Evolutionary conservation across 2,329 filamentous ascomycete species (phyloP).

Genomic region (Penicillium sp.): DNA sequence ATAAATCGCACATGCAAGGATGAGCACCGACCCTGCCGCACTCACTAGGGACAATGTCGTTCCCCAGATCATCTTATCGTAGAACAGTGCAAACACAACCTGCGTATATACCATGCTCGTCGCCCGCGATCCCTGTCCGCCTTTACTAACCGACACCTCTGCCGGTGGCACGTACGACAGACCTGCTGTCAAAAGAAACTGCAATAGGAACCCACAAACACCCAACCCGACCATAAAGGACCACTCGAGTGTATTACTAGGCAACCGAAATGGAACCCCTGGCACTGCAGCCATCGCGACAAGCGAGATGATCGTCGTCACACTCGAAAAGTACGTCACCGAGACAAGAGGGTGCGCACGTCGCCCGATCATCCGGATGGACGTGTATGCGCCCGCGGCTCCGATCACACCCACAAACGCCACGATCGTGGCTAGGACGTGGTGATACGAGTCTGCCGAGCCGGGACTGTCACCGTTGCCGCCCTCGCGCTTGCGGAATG

Average conservation of each 20-base stretch:
- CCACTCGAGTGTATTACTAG: slow-evolving; percentile 61
- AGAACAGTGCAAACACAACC: slow-evolving; percentile 67
- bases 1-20: slow-evolving; percentile 65
- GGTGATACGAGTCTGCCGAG: slow-evolving; percentile 59
- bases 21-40: slow-evolving; percentile 62
- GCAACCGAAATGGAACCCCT: slow-evolving; percentile 58
- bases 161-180: slow-evolving; percentile 68
- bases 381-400: slow-evolving; percentile 71
- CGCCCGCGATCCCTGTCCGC: slow-evolving; percentile 46
- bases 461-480: slow-evolving; percentile 28
- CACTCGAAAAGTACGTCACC: slow-evolving; percentile 78
- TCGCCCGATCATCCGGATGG: slow-evolving; percentile 76
- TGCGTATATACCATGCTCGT: slow-evolving; percentile 70
- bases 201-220: slow-evolving; percentile 75
- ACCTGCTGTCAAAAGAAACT: slow-evolving; percentile 79
- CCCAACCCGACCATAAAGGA: slow-evolving; percentile 67
- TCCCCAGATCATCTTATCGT: slow-evolving; percentile 65
- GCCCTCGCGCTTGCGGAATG: slow-evolving; percentile 36
- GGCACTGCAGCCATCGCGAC: slow-evolving; percentile 59
- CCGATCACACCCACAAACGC: slow-evolving; percentile 78
- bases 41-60: slow-evolving; percentile 58
- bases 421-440: slow-evolving; percentile 67
- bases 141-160: slow-evolving; percentile 7
- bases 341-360: slow-evolving; percentile 79
- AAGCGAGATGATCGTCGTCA: slow-evolving; percentile 67